These are phyloP conservation scores for Raffaelea deltoideospora DNA, from an alignment of 2,329 filamentous ascomycete genomes.

Conservation along the genomic window DNA sequence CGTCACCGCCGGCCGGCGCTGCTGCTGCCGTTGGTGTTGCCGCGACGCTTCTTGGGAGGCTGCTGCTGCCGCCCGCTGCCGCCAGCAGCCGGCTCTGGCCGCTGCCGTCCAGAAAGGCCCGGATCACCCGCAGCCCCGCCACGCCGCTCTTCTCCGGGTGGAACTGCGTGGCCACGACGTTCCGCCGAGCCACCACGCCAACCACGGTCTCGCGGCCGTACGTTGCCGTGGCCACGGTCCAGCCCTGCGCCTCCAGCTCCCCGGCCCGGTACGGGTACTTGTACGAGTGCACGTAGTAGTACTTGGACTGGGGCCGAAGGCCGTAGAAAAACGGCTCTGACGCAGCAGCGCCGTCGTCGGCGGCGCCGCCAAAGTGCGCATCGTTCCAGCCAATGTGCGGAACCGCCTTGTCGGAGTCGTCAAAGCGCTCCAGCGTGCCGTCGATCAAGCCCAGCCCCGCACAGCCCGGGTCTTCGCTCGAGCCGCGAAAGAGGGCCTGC, in stretches of 20 bases:
- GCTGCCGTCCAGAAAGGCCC: slow-evolving; percentile 69
- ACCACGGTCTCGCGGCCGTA: slow-evolving; percentile 87
- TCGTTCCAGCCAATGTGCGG: slow-evolving; percentile 99
- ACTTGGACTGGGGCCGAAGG: slow-evolving; percentile 69
- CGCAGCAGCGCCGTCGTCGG: neutral
- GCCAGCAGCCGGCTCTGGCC: slow-evolving; percentile 26
- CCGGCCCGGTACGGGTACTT: slow-evolving; percentile 62
- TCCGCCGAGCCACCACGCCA: slow-evolving; percentile 72
- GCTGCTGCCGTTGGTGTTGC: slow-evolving; percentile 1
- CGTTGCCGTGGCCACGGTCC: slow-evolving; percentile 78
- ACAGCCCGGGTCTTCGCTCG: slow-evolving; percentile 58
- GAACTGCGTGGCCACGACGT: slow-evolving; percentile 86
- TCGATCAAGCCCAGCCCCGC: slow-evolving; percentile 64
- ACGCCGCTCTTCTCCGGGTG: slow-evolving; percentile 95
- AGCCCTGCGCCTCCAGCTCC: slow-evolving; percentile 65
- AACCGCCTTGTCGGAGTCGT: slow-evolving; percentile 69
- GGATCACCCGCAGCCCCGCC: slow-evolving; percentile 70
- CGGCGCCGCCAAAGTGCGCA: slow-evolving; percentile 43
- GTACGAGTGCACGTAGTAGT: slow-evolving; percentile 98
- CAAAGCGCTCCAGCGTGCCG: slow-evolving; percentile 57
- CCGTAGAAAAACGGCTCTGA: slow-evolving; percentile 47
- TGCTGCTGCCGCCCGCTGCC: too few species aligned
- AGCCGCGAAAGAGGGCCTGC: slow-evolving; percentile 79
- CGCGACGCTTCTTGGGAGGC: slow-evolving; percentile 9
- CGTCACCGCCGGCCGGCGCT: slow-evolving; percentile 17